Conservation (phyloP, 352 stramenopile species). For the Globisporangium canariense region DNA sequence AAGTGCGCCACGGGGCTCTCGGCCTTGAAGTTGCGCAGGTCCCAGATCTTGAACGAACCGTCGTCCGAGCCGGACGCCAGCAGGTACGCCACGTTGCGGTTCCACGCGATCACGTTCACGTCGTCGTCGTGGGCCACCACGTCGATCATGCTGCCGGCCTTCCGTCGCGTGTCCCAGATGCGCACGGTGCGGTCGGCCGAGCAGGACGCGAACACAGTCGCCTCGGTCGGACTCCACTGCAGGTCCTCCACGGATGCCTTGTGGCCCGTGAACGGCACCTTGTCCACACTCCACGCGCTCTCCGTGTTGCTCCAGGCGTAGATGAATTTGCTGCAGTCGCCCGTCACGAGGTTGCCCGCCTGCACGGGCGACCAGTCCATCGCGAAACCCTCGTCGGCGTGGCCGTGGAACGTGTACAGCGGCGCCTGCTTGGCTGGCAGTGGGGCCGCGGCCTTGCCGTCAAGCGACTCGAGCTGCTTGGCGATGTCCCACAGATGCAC, state of each 20-base stretch:
- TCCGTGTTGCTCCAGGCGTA: slow-evolving; percentile 91
- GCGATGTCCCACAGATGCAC: slow-evolving; percentile 97
- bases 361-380: slow-evolving; percentile 96
- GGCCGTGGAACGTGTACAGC: slow-evolving; percentile 94
- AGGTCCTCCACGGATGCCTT: slow-evolving; percentile 96
- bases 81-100: slow-evolving; percentile 96
- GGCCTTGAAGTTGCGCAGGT: slow-evolving; percentile 92
- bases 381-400: slow-evolving; percentile 96
- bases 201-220: slow-evolving; percentile 94
- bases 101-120: slow-evolving; percentile 99
- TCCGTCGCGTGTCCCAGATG: slow-evolving; percentile 97
- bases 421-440: slow-evolving; percentile 55
- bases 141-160: slow-evolving; percentile 91
- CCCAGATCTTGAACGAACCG: slow-evolving; percentile 96
- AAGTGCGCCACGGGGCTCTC: slow-evolving; percentile 92
- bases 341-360: slow-evolving; percentile 90
- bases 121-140: slow-evolving; percentile 93
- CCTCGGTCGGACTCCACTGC: slow-evolving; percentile 97
- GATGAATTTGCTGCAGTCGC: slow-evolving; percentile 97
- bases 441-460: slow-evolving; percentile 65
- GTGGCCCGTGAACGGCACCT: slow-evolving; percentile 90
- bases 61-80: slow-evolving; percentile 97
- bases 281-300: slow-evolving; percentile 82
- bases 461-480: slow-evolving; percentile 85
- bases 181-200: slow-evolving; percentile 93